phyloP scores from a whole-genome alignment of 2,329 filamentous ascomycete species.

The Botrytis aclada region DNA sequence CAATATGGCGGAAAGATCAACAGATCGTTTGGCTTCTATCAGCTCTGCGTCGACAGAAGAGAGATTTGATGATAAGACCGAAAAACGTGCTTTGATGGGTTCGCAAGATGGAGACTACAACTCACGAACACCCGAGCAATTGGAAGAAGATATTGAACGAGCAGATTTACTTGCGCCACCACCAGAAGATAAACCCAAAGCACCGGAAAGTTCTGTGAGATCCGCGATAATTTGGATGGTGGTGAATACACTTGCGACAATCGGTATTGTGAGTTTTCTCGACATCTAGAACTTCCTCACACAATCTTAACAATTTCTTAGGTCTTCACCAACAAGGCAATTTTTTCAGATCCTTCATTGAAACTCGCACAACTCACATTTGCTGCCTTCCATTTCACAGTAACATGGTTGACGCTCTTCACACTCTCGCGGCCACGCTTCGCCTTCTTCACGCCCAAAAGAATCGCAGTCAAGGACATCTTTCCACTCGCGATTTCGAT shows the following conservation, averaged over 20 bases:
- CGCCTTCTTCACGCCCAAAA: conserved; percentile 56
- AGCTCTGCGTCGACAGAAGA: conserved; percentile 34
- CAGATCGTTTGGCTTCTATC: conserved; percentile 30
- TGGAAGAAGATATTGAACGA: conserved; percentile 42
- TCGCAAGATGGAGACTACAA: conserved; percentile 30
- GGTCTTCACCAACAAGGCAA: conserved; percentile 67
- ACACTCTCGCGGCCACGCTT: conserved; percentile 57
- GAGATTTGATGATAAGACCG: conserved; percentile 30
- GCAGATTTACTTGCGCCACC: conserved; percentile 43
- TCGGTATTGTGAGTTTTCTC: conserved; percentile 53
- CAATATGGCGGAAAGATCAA: conserved; percentile 32
- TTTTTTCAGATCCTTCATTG: conserved; percentile 61
- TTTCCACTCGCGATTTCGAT: conserved; percentile 64
- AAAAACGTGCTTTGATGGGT: conserved; percentile 26
- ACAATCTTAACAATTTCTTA: conserved; percentile 9
- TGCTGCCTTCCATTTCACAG: conserved; percentile 65
- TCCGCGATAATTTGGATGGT: conserved; percentile 53
- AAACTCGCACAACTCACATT: conserved; percentile 63
- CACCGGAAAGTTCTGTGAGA: conserved; percentile 38
- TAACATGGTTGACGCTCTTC: conserved; percentile 63
- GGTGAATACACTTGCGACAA: conserved; percentile 60
- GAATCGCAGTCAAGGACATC: conserved; percentile 53
- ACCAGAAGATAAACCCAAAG: conserved; percentile 35
- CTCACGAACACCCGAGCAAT: conserved; percentile 36
- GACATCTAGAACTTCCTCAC: not conserved